Evolutionary conservation across 179 eudicot species (phyloP), one percentile per base, ranked within the genome.

Genomic region (Amaranthus tricolor): DNA sequence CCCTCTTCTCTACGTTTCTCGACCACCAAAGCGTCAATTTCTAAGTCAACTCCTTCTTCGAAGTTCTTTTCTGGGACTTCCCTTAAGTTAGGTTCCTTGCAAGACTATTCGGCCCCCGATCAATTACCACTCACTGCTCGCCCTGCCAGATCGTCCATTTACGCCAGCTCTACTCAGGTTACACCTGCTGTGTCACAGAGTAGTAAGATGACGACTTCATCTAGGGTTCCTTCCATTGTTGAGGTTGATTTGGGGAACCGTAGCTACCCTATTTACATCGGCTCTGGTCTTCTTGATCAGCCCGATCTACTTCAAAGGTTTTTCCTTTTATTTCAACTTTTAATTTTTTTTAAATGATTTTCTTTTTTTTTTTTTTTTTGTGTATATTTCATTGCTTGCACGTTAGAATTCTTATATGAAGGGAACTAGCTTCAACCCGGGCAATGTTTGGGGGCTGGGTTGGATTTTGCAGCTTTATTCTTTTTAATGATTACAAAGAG

Each of bases 191-290:
- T 80, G 62, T 70, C 86, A 44, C 75, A 81, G 20, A 24, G 75
- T 47, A 54, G 59, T 45, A 55, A 14, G n/a, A 45, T 61, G 72
- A 68, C 65, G 40, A 60, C 21, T 50, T 74, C 81, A 5, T 77
- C 88, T 43, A 65, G 77, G 50, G 84, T 48, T 72, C 88, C 89
- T 15, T 82, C 87, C 3, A 73, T 82, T 51, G 99, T 95, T 5
- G 91, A 95, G 1, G 97, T 93, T 17, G 88, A 89, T 78, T 86
- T 95, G 83, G 98, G 97, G 3, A 69, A 89, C 45, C 90, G 99
- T 62, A 95, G 96, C 79, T 95, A 95, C 83, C 99, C 99, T 24
- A 95, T 95, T 76, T 95, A 93, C 77, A 95, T 95, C 6, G 98
- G 99, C 1, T 74, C 99, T 16, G 90, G 94, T 8, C 90, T 95